These are phyloP conservation scores for Phytophthora chlamydospora DNA, from an alignment of 352 stramenopile species.

Conservation along the genomic window DNA sequence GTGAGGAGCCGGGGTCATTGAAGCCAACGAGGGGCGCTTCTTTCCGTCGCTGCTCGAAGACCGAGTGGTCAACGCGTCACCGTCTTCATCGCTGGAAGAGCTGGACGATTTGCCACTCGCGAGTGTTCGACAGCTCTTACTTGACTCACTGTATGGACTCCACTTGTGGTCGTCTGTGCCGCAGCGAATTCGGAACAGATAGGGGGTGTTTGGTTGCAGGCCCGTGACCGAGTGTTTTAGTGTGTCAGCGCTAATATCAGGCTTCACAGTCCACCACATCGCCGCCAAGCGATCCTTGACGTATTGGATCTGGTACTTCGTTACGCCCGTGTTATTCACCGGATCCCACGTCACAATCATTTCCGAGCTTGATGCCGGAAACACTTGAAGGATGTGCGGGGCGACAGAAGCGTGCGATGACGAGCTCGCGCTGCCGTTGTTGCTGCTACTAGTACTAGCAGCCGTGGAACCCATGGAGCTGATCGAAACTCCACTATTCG, in stretches of 20 bases:
- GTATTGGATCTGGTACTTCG: conserved; percentile 86
- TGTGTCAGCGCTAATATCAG: conserved; percentile 64
- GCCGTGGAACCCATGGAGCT: conserved; percentile 27
- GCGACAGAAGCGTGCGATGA: conserved; percentile 30
- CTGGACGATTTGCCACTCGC: conserved; percentile 16
- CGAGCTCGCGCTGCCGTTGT: not conserved
- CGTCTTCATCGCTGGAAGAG: conserved; percentile 32
- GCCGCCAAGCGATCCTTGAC: conserved; percentile 77
- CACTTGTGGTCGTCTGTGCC: conserved; percentile 59
- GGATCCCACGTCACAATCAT: conserved; percentile 81
- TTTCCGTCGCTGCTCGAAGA: conserved; percentile 16
- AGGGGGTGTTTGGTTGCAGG: conserved; percentile 62
- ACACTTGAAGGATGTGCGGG: conserved; percentile 65
- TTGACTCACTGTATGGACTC: conserved; percentile 78
- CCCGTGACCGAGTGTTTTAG: conserved; percentile 62
- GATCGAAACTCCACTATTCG: conserved; percentile 23
- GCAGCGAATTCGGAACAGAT: conserved; percentile 78
- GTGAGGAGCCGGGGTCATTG: conserved; percentile 13
- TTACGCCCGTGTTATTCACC: conserved; percentile 56
- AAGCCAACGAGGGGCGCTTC: conserved; percentile 3
- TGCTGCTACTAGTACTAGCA: conserved; percentile 25
- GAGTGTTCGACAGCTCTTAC: conserved; percentile 65
- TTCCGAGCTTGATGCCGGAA: conserved; percentile 59
- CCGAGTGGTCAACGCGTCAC: conserved; percentile 9
- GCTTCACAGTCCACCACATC: conserved; percentile 82